Evolutionary conservation across 2,329 filamentous ascomycete species (phyloP), one percentile per base, ranked within the genome.

Genomic region (Alternaria dauci): DNA sequence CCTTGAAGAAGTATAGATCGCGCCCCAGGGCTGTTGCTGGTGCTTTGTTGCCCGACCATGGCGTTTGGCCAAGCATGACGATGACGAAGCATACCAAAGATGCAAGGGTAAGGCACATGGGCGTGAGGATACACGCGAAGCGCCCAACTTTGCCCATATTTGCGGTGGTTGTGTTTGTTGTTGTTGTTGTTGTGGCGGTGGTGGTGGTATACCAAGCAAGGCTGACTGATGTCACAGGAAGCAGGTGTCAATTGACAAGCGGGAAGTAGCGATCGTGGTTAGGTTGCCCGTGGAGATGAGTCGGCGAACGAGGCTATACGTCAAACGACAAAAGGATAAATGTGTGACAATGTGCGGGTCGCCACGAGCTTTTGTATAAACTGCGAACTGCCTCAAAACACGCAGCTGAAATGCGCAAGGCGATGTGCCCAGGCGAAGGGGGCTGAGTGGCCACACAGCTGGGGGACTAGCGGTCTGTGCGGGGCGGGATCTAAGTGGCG

Each of bases 121-220:
- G 94, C 83, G 93, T 83, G 80, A 91, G 87, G 81, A 98, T 95
- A 81, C 93, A 97, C 78, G 91, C 83, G 72, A 94, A 88, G 75
- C 94, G 88, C 70, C 92, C 94, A 75, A 87, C 84, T 81, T 90
- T 89, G 65, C 88, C 88, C 89, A 91, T 91, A 34, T 64, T 83
- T 71, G 69, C 70, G 67, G 66, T 64, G 11, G 53, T 57, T 36
- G 32, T 23, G 20, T 20, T 12, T 7, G 52, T 43, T n/a, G 14
- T 18, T 38, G 34, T 16, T 8, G 34, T 34, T 54, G 39, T 32
- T 6, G 26, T 28, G 34, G 18, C 20, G 42, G 52, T 55, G 52
- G 48, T 30, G 11, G 25, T 48, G 32, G 55, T 58, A 38, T 53
- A 54, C 41, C 12, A 47, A 46, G 39, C 42, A 50, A 36, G 55